phyloP scores from a whole-genome alignment of 1,139 yeast species.

The Geotrichum restrictum region DNA sequence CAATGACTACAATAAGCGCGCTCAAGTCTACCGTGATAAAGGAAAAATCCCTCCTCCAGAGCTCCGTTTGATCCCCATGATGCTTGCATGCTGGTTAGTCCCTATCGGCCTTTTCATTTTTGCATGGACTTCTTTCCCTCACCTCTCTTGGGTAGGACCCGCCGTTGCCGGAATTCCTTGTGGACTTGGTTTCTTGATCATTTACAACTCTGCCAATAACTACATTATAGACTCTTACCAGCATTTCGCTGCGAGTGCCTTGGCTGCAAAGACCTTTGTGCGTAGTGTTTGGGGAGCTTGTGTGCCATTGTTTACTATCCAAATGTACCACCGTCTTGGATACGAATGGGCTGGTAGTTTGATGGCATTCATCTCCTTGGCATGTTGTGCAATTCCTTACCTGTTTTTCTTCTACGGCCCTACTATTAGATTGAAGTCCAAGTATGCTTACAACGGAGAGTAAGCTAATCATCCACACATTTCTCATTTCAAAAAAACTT shows the following conservation, averaged over 20 bases:
- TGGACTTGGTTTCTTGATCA: constrained; percentile 12
- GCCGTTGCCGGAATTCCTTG: constrained; percentile 52
- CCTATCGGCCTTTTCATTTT: constrained; percentile 68
- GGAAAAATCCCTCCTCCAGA: constrained; percentile 65
- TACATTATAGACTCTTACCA: constrained; percentile 71
- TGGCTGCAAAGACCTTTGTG: constrained; percentile 75
- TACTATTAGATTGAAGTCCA: constrained; percentile 55
- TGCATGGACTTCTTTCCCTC: constrained; percentile 59
- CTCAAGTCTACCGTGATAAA: constrained; percentile 48
- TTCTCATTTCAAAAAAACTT: no score
- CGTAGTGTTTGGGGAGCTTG: constrained; percentile 42
- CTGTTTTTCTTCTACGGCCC: constrained; percentile 63
- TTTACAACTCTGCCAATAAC: constrained; percentile 36
- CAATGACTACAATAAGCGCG: constrained; percentile 53
- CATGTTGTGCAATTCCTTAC: constrained; percentile 65
- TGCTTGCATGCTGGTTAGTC: constrained; percentile 46
- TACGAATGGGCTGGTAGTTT: constrained; percentile 75
- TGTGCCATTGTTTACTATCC: constrained; percentile 39
- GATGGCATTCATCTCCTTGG: constrained; percentile 60
- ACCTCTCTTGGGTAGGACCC: constrained; percentile 67
- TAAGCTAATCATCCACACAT: not conserved
- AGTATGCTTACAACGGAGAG: constrained; percentile 49
- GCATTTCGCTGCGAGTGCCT: constrained; percentile 74
- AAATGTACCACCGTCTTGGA: constrained; percentile 65
- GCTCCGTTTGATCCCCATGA: constrained; percentile 50